Conservation (phyloP, 2,329 filamentous ascomycete species). For the Nigrospora osmanthi region DNA sequence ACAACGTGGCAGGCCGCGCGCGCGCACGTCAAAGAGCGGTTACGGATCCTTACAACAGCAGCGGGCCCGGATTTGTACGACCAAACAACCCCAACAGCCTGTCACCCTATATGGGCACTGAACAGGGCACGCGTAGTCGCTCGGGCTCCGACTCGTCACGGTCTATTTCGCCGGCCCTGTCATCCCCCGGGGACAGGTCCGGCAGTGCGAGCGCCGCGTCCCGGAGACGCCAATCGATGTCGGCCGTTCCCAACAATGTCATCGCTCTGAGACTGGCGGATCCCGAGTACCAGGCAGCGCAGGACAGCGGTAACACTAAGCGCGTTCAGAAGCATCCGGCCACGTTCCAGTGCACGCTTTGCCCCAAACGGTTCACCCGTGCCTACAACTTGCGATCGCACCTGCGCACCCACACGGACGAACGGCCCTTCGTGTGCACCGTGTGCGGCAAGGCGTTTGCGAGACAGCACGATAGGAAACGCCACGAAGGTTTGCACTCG, state of each 20-base stretch:
- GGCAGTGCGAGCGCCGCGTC: conserved; percentile 34
- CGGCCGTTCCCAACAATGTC: conserved; percentile 52
- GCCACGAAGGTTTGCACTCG: conserved; percentile 91
- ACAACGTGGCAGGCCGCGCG: conserved; percentile 32
- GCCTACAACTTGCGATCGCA: conserved; percentile 96
- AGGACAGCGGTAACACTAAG: conserved; percentile 56
- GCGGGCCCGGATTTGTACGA: conserved; percentile 30
- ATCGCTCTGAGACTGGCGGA: conserved; percentile 89
- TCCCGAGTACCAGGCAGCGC: conserved; percentile 68
- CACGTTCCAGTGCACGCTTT: conserved; percentile 89
- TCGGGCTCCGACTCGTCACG: conserved; percentile 32
- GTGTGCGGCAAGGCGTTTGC: conserved; percentile 97
- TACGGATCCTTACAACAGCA: conserved; percentile 52
- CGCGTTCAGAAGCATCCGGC: conserved; percentile 96
- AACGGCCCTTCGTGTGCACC: conserved; percentile 93
- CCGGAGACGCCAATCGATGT: conserved; percentile 54
- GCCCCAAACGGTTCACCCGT: conserved; percentile 90
- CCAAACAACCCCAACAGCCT: conserved; percentile 32
- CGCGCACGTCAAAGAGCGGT: conserved; percentile 45
- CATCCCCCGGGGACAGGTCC: conserved; percentile 47
- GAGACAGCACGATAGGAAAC: conserved; percentile 92
- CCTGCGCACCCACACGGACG: conserved; percentile 91
- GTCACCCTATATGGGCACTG: conserved; percentile 42
- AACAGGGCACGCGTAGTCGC: conserved; percentile 29
- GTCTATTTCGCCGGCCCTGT: conserved; percentile 44